phyloP scores from a whole-genome alignment of 805 yeast species.

The Limtongia smithiae region DNA sequence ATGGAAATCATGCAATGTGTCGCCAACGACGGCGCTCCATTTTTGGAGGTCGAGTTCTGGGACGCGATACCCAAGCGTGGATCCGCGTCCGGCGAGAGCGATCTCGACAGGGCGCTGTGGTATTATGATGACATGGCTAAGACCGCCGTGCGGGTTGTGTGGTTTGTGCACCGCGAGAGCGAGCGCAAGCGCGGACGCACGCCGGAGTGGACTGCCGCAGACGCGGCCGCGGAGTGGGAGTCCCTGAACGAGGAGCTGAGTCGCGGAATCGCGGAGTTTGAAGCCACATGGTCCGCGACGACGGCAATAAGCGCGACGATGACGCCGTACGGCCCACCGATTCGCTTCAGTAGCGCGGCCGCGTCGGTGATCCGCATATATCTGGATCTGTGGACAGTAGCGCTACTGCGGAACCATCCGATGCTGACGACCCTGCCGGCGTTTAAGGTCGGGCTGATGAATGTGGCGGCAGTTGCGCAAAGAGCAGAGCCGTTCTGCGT shows the following conservation, averaged over 20 bases:
- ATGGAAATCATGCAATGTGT: constrained; percentile 17
- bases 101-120: not conserved
- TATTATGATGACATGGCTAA: constrained; percentile 6
- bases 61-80: constrained; percentile 7
- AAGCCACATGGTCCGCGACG: constrained; percentile 3
- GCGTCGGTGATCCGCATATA: constrained; percentile 9
- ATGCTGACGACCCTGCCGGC: constrained; percentile 7
- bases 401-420: constrained; percentile 15
- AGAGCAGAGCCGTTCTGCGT: constrained; percentile 4
- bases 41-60: constrained; percentile 7
- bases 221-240: constrained; percentile 2
- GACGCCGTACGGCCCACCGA: constrained; percentile 7
- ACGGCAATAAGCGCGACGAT: not conserved
- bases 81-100: not conserved
- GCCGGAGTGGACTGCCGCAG: not conserved
- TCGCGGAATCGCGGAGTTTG: constrained; percentile 1
- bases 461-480: constrained; percentile 3
- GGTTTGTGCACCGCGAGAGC: constrained; percentile 11
- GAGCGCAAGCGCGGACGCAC: constrained; percentile 11
- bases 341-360: constrained; percentile 3
- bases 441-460: constrained; percentile 6
- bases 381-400: constrained; percentile 6
- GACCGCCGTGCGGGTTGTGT: constrained; percentile 2
- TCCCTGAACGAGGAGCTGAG: not conserved
- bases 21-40: constrained; percentile 10